Evolutionary conservation across 306 rosid species (phyloP).

Genomic region (Casuarina equisetifolia): DNA sequence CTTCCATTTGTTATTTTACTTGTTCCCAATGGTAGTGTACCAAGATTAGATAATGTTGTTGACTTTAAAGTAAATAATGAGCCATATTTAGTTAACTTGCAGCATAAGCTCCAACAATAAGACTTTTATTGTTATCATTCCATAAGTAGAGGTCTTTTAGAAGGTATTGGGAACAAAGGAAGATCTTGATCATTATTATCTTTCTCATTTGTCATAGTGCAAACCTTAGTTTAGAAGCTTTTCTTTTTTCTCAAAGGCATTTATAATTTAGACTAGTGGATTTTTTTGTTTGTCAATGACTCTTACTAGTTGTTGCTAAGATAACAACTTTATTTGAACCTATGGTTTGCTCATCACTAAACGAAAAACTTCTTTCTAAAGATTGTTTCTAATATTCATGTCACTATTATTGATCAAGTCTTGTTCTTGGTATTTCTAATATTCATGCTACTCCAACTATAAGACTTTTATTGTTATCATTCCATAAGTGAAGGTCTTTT

Average conservation of each 20-base stretch:
- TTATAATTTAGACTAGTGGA: background rate
- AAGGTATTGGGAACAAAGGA: background rate
- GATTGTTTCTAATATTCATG: too few species aligned
- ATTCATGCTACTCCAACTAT: too few species aligned
- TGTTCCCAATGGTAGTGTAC: background rate
- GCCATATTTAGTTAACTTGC: too few species aligned
- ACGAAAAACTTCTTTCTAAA: too few species aligned
- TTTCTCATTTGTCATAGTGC: background rate
- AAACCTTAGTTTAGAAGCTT: background rate
- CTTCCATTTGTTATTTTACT: background rate
- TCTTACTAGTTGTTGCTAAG: too few species aligned
- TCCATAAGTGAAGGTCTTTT: too few species aligned
- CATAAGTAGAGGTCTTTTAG: background rate
- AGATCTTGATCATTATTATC: background rate
- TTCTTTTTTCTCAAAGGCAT: background rate
- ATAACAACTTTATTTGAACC: too few species aligned
- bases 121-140: background rate
- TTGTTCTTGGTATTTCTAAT: too few species aligned
- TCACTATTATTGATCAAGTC: too few species aligned
- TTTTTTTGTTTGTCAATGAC: too few species aligned
- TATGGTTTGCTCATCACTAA: too few species aligned
- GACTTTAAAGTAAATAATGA: background rate
- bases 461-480: too few species aligned
- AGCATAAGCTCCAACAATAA: background rate
- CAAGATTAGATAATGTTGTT: background rate